A percentile compares a stretch with the other conserved stretches of the same genome.
Evolutionary conservation across 2,329 filamentous ascomycete species (phyloP).

Genomic region (Alternaria brassicae): DNA sequence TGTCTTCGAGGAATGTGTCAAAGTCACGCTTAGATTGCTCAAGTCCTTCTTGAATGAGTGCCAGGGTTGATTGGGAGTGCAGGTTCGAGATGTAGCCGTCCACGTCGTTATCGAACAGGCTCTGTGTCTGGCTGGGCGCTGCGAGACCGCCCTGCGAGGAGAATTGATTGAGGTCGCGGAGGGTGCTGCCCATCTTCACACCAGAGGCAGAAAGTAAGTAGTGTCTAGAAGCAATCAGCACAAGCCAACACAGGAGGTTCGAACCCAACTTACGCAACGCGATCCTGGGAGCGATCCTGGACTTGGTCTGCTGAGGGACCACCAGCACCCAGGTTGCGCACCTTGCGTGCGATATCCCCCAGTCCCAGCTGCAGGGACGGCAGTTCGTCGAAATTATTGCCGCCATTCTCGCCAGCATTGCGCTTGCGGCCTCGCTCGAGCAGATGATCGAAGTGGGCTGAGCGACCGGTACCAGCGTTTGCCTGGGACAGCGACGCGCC

Average conservation of each 20-base stretch:
- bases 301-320: constrained; percentile 64
- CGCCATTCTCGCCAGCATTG: constrained; percentile 69
- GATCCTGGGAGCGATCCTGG: constrained; percentile 50
- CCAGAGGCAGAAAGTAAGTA: constrained; percentile 94
- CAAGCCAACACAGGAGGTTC: not conserved
- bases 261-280: constrained; percentile 58
- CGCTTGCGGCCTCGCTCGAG: constrained; percentile 71
- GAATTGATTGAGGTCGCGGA: constrained; percentile 85
- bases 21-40: constrained; percentile 90
- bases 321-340: constrained; percentile 78
- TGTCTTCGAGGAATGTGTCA: constrained; percentile 91
- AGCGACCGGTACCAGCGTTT: constrained; percentile 50
- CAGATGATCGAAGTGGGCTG: constrained; percentile 70
- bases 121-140: constrained; percentile 45
- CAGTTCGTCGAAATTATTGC: constrained; percentile 72
- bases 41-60: constrained; percentile 90
- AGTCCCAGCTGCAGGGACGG: constrained; percentile 90
- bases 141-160: constrained; percentile 72
- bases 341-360: constrained; percentile 81
- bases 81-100: constrained; percentile 82
- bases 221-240: constrained; percentile 64
- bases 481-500: constrained; percentile 45
- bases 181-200: constrained; percentile 83
- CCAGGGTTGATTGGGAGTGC: constrained; percentile 87
- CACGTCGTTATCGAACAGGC: constrained; percentile 61